These are phyloP conservation scores for Pseudocohnilembus persalinus DNA, from an alignment of 169 alveolate species.

Conservation along the genomic window DNA sequence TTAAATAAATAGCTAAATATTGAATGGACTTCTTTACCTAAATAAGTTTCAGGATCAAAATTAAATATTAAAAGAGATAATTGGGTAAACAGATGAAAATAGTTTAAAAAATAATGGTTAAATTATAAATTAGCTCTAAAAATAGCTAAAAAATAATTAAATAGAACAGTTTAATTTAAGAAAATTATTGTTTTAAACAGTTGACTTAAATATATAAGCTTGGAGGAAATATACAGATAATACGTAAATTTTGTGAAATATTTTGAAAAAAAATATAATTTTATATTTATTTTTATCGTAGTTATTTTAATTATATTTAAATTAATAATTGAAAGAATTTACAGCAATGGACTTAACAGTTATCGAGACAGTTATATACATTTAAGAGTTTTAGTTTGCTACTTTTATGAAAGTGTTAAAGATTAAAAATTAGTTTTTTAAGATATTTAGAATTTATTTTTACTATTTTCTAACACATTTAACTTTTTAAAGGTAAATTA, in stretches of 20 bases:
- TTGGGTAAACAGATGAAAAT: background rate
- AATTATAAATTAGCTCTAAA: background rate
- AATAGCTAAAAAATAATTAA: no score
- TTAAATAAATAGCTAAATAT: no score
- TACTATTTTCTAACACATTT: background rate
- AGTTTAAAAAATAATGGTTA: background rate
- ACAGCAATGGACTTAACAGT: background rate
- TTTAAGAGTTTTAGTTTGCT: background rate
- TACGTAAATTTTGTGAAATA: no score
- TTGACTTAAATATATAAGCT: no score
- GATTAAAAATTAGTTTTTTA: background rate
- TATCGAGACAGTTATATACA: background rate
- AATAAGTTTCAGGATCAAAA: background rate
- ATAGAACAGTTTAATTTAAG: background rate
- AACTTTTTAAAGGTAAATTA: background rate
- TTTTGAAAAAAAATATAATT: no score
- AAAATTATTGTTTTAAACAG: no score
- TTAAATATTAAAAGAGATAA: no score
- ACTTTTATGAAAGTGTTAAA: background rate
- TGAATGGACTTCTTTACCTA: background rate
- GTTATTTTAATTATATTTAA: no score
- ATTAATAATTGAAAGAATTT: background rate
- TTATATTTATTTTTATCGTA: no score
- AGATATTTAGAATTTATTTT: background rate
- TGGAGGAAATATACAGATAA: no score